These are phyloP conservation scores for Pseudogymnoascus sp. DNA, from an alignment of 2,329 filamentous ascomycete species.

Conservation along the genomic window DNA sequence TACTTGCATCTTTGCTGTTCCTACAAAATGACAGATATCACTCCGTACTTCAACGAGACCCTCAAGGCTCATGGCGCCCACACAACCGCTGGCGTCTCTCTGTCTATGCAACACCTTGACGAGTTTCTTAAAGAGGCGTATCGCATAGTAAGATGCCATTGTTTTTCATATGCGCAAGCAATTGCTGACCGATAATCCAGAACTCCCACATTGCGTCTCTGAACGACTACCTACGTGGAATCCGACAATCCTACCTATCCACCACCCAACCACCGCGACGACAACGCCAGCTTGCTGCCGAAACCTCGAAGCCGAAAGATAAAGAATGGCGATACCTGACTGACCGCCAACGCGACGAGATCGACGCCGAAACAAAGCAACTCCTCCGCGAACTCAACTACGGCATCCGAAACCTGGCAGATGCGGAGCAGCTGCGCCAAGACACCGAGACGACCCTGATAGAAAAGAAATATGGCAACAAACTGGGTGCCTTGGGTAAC, in stretches of 20 bases:
- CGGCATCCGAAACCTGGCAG: slow-evolving; percentile 71
- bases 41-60: slow-evolving; percentile 61
- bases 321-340: slow-evolving; percentile 45
- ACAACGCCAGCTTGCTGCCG: slow-evolving; percentile 22
- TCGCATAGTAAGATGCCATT: slow-evolving; percentile 61
- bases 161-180: slow-evolving; percentile 12
- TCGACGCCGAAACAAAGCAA: slow-evolving; percentile 80
- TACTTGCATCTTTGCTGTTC: neutral
- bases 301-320: slow-evolving; percentile 19
- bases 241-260: slow-evolving; percentile 87
- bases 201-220: slow-evolving; percentile 80
- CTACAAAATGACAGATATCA: slow-evolving; percentile 52
- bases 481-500: slow-evolving; percentile 56
- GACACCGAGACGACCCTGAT: slow-evolving; percentile 67
- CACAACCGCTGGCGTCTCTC: slow-evolving; percentile 32
- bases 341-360: slow-evolving; percentile 74
- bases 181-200: slow-evolving; percentile 39
- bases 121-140: slow-evolving; percentile 92
- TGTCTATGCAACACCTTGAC: slow-evolving; percentile 53
- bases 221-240: slow-evolving; percentile 69
- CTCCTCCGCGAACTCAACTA: slow-evolving; percentile 79
- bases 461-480: slow-evolving; percentile 58
- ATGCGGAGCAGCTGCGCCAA: slow-evolving; percentile 75
- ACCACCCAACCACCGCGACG: slow-evolving; percentile 58
- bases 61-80: slow-evolving; percentile 53